Evolutionary conservation across 169 alveolate species (phyloP), one percentile per base, ranked within the genome.

Genomic region (Eimeria necatrix): DNA sequence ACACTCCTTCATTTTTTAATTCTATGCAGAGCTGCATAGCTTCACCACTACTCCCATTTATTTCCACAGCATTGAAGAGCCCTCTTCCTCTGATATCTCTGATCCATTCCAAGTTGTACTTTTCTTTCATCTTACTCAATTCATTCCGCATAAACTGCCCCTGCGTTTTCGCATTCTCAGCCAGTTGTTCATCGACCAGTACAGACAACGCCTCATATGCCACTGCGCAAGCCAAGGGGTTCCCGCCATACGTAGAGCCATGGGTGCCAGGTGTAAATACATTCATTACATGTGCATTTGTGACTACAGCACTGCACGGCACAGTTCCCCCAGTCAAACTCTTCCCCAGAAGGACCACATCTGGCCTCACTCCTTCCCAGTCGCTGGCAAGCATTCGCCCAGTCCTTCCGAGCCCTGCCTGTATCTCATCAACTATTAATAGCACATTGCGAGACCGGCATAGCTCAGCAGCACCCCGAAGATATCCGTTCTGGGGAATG

Each of bases 361-460:
- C 99, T 1, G 99, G 99, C 71, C 97, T 97, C 16, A 98, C 98
- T 26, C 94, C 97, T 48, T 96, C 98, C 93, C 96, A 94, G 59
- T 96, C 97, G 26, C 95, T 68, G 73, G 99, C 97, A 91, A 98
- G 96, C 90, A 98, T 87, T 76, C 96, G 95, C 10, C 99, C 99
- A 5, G 99, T 96, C 94, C 99, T 96, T 12, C 99, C 99, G 4
- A 98, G 96, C 5, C 99, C 99, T 6, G 99, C 97, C 95, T 98
- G 98, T 14, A 98, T 97, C 93, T 98, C 99, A 93, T 98, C 99
- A 83, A 94, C 94, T 96, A 97, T 94, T 46, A 96, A 93, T 48
- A 97, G 95, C 56, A 97, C 98, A 48, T 96, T 95, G 56, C 96
- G 90, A 70, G 87, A 94, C 32, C 95, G 96, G 93, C 99, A 98